These are phyloP conservation scores for Tuber umbilicatum DNA, from an alignment of 495 filamentous ascomycete genomes.

Conservation along the genomic window DNA sequence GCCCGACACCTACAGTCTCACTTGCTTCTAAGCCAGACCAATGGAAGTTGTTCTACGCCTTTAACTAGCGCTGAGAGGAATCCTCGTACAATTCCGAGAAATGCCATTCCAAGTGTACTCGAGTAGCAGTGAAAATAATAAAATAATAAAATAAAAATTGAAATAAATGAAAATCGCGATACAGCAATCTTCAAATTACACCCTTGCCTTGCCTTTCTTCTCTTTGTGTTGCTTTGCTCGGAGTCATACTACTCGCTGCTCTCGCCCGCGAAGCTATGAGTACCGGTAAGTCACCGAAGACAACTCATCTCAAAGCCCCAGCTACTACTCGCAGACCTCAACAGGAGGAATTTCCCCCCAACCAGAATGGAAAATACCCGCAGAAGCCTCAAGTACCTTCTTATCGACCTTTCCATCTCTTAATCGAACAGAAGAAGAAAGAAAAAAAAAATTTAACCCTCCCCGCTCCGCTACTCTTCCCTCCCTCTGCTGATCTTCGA, in stretches of 20 bases:
- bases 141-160: neutral
- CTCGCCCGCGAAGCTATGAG: neutral
- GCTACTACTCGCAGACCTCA: neutral
- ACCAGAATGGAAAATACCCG: slow-evolving; percentile 1
- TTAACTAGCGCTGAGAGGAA: neutral
- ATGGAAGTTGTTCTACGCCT: neutral
- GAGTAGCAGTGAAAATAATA: neutral
- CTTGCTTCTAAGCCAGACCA: neutral
- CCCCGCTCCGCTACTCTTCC: neutral
- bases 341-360: neutral
- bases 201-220: neutral
- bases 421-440: neutral
- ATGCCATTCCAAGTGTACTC: neutral
- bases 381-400: slow-evolving; percentile 2
- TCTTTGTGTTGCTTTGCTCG: neutral
- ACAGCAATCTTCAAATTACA: neutral
- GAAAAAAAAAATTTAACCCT: neutral
- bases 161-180: neutral
- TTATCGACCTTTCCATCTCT: neutral
- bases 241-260: neutral
- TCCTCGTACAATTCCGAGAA: neutral
- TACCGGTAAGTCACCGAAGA: neutral
- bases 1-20: neutral
- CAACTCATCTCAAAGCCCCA: neutral
- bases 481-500: neutral